Evolutionary conservation across 192 early-diverging fungal genomes (phyloP).

Genomic region (Backusella circina): DNA sequence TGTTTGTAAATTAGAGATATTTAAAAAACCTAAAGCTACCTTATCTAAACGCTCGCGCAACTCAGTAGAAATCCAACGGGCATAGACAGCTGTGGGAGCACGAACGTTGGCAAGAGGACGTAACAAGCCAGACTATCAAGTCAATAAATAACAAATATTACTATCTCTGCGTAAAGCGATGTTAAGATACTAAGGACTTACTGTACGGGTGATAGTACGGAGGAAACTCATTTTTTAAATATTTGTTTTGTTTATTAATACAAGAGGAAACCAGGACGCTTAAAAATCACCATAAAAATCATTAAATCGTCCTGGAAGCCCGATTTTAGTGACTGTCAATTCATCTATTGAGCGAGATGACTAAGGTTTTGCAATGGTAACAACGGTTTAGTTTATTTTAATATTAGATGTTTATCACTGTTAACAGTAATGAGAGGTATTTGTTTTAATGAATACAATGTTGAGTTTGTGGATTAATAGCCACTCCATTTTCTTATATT

Average conservation of each 20-base stretch:
- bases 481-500: slow-evolving; percentile 22
- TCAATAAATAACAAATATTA: not conserved
- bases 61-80: slow-evolving; percentile 24
- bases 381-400: not conserved
- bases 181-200: slow-evolving; percentile 2
- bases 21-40: not conserved
- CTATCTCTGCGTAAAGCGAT: not conserved
- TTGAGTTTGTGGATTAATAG: not conserved
- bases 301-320: not conserved
- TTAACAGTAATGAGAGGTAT: not conserved
- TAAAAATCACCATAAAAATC: not conserved
- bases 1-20: not conserved
- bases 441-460: not conserved
- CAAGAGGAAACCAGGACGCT: not conserved
- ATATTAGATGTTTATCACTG: not conserved
- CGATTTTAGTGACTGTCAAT: slow-evolving; percentile 1
- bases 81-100: slow-evolving; percentile 11
- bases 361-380: not conserved
- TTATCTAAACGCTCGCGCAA: slow-evolving; percentile 19
- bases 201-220: slow-evolving; percentile 22
- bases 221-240: slow-evolving; percentile 28
- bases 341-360: not conserved
- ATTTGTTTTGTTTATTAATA: not conserved
- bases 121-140: slow-evolving; percentile 12
- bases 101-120: slow-evolving; percentile 18